Evolutionary conservation across 441 rosid species (phyloP).

Genomic region (Croton laevigatus): DNA sequence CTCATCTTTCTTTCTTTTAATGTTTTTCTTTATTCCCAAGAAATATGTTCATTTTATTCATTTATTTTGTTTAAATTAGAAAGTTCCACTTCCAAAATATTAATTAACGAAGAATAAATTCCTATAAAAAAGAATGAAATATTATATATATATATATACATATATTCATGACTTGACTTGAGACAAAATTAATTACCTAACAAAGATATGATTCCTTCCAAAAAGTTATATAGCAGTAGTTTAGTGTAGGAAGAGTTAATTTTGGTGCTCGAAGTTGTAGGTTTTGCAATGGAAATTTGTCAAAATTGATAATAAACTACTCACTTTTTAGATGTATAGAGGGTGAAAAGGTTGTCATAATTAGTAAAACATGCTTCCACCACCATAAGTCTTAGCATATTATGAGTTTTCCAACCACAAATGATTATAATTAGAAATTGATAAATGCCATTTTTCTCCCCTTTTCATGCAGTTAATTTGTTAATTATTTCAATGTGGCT

Average conservation of each 20-base stretch:
- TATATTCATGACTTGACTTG: no score
- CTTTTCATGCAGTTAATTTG: not conserved
- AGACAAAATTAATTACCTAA: not conserved
- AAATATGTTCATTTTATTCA: not conserved
- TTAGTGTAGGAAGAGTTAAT: no score
- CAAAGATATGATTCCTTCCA: no score
- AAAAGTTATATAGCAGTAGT: no score
- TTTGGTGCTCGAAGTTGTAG: not conserved
- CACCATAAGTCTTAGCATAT: not conserved
- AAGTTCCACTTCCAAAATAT: not conserved
- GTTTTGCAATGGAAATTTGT: not conserved
- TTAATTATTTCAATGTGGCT: not conserved
- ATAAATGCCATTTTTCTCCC: not conserved
- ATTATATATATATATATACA: no score
- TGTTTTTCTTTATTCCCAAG: not conserved
- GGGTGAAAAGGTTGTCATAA: slow-evolving; percentile 13
- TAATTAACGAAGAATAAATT: not conserved
- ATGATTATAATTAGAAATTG: not conserved
- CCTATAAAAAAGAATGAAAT: no score
- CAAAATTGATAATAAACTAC: not conserved
- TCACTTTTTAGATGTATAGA: not conserved
- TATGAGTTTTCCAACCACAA: not conserved
- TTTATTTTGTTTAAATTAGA: not conserved
- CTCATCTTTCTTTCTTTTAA: not conserved
- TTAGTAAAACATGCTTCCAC: slow-evolving; percentile 5